Base-by-base conservation (phyloP, 345 rosid species). In the Eucalyptus guilfoylei region DNA sequence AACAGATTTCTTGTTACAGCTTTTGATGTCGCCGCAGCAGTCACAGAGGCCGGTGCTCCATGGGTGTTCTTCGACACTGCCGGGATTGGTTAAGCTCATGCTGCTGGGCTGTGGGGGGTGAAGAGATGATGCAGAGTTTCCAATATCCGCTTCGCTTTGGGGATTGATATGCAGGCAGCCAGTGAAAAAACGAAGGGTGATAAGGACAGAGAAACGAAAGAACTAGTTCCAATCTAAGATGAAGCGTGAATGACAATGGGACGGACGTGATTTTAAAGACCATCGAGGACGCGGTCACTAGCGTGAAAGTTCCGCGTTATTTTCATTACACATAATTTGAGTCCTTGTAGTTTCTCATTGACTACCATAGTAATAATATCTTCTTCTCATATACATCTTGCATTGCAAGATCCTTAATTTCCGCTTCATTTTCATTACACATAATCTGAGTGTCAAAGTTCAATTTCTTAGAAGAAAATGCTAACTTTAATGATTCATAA, bases 1-100 rank as follows among this genome's bases (percentile, higher is more conserved):
- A 64, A 64, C 34, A 32, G 86, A 28, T 21, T 40, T 81, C 24
- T 15, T 8, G 91, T 93, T 88, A 93, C 93, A 93, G 91, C 86
- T 92, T 34, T 89, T 67, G 26, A 52, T n/a, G 72, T 93, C 92
- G 47, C 90, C 88, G 88, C 91, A 90, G 91, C 94, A 93, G 81
- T 87, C 92, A 50, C 85, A 92, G 40, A 93, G 91, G 32, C 94
- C 93, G 17, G 93, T 58, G 85, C 93, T 89, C 94, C 94, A 93
- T 23, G 91, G 86, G 72, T 64, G 72, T 7, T 64, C 37, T 30
- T 64, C 72, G 72, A 64, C 72, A 14, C n/a, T 30, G 37, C 32
- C 9, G 21, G 72, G 21, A 14, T 30, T 64, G 19, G 19, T 64
- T n/a, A 32, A 64, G 72, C 21, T 64, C 72, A n/a, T 64, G 72